These are phyloP conservation scores for Syzygium aromaticum DNA, from an alignment of 345 rosid species.

Conservation along the genomic window DNA sequence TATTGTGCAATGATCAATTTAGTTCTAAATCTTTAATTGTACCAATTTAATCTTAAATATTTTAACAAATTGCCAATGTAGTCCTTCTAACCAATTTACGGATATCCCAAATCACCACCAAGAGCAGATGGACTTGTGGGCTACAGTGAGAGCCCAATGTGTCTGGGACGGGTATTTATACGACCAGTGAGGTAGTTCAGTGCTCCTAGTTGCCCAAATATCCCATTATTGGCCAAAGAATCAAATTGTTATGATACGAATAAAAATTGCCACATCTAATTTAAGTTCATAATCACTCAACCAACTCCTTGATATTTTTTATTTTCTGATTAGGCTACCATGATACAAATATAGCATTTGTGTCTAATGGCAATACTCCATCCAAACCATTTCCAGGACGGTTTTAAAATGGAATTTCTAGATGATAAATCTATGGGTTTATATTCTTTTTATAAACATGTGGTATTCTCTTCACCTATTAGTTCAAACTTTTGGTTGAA, in stretches of 20 bases:
- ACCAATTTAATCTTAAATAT: not conserved
- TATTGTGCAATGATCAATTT: accelerated
- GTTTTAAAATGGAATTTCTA: not conserved
- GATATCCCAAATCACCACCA: not conserved
- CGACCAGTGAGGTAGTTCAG: accelerated
- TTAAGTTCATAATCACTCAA: not conserved
- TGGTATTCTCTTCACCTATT: no score
- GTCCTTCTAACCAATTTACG: accelerated
- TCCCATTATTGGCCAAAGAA: not conserved
- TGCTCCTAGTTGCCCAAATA: not conserved
- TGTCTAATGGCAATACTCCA: not conserved
- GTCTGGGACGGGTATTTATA: not conserved
- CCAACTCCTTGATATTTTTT: not conserved
- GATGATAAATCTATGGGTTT: not conserved
- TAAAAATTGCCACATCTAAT: not conserved
- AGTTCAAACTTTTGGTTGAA: not conserved
- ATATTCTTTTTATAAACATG: no score
- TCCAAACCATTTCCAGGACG: not conserved
- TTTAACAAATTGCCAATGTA: not conserved
- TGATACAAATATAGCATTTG: not conserved
- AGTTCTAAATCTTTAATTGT: not conserved
- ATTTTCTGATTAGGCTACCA: not conserved
- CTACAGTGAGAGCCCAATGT: not conserved
- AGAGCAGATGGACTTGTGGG: not conserved
- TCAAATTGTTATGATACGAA: not conserved